Base-by-base conservation (phyloP, 345 rosid genomes). In the Lagerstroemia speciosa region DNA sequence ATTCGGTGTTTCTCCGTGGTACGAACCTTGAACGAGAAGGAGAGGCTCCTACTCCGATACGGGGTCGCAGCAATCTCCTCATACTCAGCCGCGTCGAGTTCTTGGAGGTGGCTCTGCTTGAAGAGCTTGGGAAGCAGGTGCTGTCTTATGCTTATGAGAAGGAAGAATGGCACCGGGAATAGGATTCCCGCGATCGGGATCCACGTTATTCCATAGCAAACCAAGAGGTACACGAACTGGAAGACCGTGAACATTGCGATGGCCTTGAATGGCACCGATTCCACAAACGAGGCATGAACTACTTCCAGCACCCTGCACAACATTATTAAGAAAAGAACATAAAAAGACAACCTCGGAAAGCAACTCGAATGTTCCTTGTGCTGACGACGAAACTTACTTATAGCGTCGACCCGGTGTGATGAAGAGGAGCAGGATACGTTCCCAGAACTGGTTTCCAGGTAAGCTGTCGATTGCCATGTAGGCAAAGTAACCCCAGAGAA, bases 381-480 rank as follows among this genome's bases (percentile, higher is more conserved):
- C 20, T 46, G 52, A 46, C 14, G 5, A 67, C 10, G 32, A 3
- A n/a, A 69, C 90, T 78, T 84, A 86, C 96, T 86, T 86, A 89
- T 80, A 83, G 57, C 86, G 84, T 52, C 98, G 82, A 66, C 79
- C 60, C 8, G 94, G 91, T 57, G 98, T 79, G 64, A 92, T 70
- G 76, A 92, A 89, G 57, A 92, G 91, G 65, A 89, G 75, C 66
- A 85, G 37, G 10, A 89, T 79, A 75, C 96, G 83, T 75, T 89
- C 96, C 94, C 96, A 89, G 81, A 92, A 89, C 45, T 92, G 98
- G 70, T 83, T 92, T 36, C 92, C 94, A 0, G 91, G 96, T 58
- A 92, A 89, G 78, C 96, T 92, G 68, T 92, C 96, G 62, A 92
- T 83, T 69, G 94, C 98, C 96, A 85, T 89, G 80, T 89, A 88